phyloP scores from a whole-genome alignment of 2,329 filamentous ascomycete genomes.

The Setomelanomma holmii region DNA sequence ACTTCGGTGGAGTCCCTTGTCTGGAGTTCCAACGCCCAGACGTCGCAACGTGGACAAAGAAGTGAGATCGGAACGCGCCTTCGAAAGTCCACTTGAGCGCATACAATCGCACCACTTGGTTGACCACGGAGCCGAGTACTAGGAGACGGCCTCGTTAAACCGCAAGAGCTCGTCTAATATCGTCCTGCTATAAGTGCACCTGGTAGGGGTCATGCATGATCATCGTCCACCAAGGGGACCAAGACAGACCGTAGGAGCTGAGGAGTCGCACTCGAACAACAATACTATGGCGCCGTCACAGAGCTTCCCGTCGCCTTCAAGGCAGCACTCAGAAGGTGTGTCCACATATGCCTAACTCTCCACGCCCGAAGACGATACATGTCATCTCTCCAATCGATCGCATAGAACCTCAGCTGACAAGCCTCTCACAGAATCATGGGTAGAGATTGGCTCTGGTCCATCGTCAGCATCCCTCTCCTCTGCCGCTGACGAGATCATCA shows the following conservation, averaged over 20 bases:
- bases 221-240: slow-evolving; percentile 28
- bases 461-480: slow-evolving; percentile 92
- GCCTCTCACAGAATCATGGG: slow-evolving; percentile 80
- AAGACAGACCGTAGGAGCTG: slow-evolving; percentile 24
- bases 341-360: neutral
- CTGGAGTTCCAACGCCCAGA: slow-evolving; percentile 2
- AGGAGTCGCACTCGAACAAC: slow-evolving; percentile 22
- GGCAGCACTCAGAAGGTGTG: slow-evolving; percentile 40
- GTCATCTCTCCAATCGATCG: neutral
- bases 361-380: neutral
- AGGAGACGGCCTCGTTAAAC: neutral
- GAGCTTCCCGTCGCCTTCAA: slow-evolving; percentile 23
- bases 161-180: neutral
- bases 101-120: slow-evolving; percentile 28
- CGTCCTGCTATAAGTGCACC: neutral
- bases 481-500: slow-evolving; percentile 85
- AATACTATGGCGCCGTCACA: slow-evolving; percentile 31
- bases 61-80: slow-evolving; percentile 37
- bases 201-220: slow-evolving; percentile 33
- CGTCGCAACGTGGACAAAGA: slow-evolving; percentile 29
- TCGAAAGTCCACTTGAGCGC: slow-evolving; percentile 36
- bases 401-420: slow-evolving; percentile 17
- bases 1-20: neutral
- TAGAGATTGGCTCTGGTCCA: slow-evolving; percentile 90
- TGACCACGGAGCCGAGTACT: slow-evolving; percentile 15